A percentile compares a stretch with the other conserved stretches of the same genome.
phyloP scores from a whole-genome alignment of 2,329 filamentous ascomycete species.

The Curvularia sp. region DNA sequence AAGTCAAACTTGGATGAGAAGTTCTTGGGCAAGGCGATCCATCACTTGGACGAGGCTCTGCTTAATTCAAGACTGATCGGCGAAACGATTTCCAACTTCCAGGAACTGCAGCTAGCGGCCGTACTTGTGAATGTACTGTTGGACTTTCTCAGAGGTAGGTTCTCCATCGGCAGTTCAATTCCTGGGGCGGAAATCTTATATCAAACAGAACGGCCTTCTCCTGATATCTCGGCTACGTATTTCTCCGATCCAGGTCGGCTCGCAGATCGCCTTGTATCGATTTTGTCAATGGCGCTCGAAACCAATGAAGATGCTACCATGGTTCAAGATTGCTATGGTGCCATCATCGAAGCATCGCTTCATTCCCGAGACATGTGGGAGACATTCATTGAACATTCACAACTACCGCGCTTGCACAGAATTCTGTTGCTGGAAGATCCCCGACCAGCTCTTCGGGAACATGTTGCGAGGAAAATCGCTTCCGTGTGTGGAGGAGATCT shows the following conservation, averaged over 20 bases:
- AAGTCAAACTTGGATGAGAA: constrained; percentile 43
- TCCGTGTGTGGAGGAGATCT: constrained; percentile 47
- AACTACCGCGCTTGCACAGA: constrained; percentile 38
- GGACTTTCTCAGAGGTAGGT: constrained; percentile 46
- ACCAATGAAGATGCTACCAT: constrained; percentile 23
- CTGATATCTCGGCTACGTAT: constrained; percentile 41
- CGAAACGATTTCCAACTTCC: constrained; percentile 26
- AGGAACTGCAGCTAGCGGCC: constrained; percentile 37
- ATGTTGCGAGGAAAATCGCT: constrained; percentile 39
- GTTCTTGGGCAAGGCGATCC: constrained; percentile 43
- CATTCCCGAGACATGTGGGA: constrained; percentile 46
- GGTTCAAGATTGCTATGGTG: constrained; percentile 38
- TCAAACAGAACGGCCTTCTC: constrained; percentile 43
- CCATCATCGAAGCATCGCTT: constrained; percentile 47
- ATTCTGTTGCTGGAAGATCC: constrained; percentile 40
- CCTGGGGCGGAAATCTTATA: constrained; percentile 30
- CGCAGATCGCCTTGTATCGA: constrained; percentile 41
- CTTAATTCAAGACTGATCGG: constrained; percentile 37
- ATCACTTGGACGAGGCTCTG: constrained; percentile 39
- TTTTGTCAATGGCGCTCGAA: constrained; percentile 33
- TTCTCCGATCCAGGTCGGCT: constrained; percentile 41
- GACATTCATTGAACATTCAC: constrained; percentile 36
- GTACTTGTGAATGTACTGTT: constrained; percentile 40
- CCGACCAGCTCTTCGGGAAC: constrained; percentile 34
- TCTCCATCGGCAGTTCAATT: neutral